Evolutionary conservation across 73 alveolate genomes (phyloP).

Genomic region (Symbiodinium pilosum): DNA sequence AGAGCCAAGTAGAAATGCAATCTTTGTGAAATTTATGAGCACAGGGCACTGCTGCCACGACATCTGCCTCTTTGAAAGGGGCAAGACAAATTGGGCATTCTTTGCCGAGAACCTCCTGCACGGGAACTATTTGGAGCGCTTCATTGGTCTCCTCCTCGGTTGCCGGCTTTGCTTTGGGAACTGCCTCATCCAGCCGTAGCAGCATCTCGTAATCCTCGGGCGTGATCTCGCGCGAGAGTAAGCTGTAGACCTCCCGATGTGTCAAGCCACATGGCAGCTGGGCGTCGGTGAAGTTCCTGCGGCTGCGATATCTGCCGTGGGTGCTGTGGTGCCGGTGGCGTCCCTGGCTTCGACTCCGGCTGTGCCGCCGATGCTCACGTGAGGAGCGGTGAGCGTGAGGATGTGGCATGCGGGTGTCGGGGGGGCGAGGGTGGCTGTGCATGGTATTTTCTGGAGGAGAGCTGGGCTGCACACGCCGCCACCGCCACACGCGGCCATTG

Average conservation of each 20-base stretch:
- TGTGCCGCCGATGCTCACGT: constrained; percentile 32
- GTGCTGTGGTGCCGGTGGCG: constrained; percentile 76
- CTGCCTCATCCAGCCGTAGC: constrained; percentile 59
- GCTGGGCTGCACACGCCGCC: constrained; percentile 83
- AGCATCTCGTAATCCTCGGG: constrained; percentile 93
- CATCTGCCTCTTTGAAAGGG: constrained; percentile 12
- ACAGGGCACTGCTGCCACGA: constrained; percentile 64
- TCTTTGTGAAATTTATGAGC: constrained; percentile 53
- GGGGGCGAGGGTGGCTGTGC: neutral
- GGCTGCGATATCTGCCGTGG: neutral
- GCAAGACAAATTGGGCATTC: constrained; percentile 70
- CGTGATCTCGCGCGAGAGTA: constrained; percentile 84
- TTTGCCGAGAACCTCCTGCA: constrained; percentile 51
- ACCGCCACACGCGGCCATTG: constrained; percentile 86
- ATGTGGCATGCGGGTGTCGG: neutral
- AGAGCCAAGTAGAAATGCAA: constrained; percentile 89
- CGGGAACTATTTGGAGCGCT: constrained; percentile 23
- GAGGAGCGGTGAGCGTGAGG: neutral
- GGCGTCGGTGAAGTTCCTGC: constrained; percentile 23
- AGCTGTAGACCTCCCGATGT: constrained; percentile 83
- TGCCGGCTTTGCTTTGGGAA: constrained; percentile 37
- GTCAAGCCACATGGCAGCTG: constrained; percentile 81
- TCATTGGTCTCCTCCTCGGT: constrained; percentile 74
- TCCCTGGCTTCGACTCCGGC: constrained; percentile 63
- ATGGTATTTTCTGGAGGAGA: neutral